Evolutionary conservation across 352 stramenopile genomes (phyloP).

Genomic region (Globisporangium camurandrum): DNA sequence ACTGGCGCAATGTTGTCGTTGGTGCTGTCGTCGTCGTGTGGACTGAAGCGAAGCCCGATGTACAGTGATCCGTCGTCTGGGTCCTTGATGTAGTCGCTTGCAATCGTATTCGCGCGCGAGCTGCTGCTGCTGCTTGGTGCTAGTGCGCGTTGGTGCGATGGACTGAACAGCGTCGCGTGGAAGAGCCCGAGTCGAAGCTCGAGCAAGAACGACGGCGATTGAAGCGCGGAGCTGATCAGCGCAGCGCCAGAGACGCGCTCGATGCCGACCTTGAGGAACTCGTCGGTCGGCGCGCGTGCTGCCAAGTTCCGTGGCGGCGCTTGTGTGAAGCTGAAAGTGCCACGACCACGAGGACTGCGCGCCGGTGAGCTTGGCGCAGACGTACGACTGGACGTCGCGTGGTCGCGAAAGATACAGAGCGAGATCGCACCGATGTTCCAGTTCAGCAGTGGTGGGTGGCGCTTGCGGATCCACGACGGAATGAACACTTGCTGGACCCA

Average conservation of each 20-base stretch:
- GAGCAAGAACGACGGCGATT: constrained; percentile 32
- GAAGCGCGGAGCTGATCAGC: constrained; percentile 20
- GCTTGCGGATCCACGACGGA: constrained; percentile 19
- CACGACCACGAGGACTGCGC: too few species aligned
- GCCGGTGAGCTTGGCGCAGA: neutral
- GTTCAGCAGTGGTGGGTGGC: constrained; percentile 38
- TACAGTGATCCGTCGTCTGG: constrained; percentile 65
- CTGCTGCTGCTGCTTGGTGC: too few species aligned
- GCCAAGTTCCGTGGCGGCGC: neutral
- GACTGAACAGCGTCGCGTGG: constrained; percentile 26
- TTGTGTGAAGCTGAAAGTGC: too few species aligned
- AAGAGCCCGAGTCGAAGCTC: constrained; percentile 53
- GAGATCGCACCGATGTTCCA: constrained; percentile 45
- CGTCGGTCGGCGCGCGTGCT: neutral
- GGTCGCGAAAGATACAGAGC: constrained; percentile 26
- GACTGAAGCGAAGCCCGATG: constrained; percentile 40
- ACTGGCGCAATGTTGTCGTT: constrained; percentile 8
- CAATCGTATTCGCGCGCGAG: constrained; percentile 46
- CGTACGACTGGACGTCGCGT: constrained; percentile 3
- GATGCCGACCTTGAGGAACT: constrained; percentile 33
- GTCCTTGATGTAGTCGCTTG: constrained; percentile 58
- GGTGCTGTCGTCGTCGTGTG: constrained; percentile 17
- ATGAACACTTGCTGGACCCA: constrained; percentile 31
- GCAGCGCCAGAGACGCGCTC: constrained; percentile 40
- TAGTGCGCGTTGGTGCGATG: constrained; percentile 6